Evolutionary conservation across 192 early-diverging fungal species (phyloP).

Genomic region (Coemansia reversa): DNA sequence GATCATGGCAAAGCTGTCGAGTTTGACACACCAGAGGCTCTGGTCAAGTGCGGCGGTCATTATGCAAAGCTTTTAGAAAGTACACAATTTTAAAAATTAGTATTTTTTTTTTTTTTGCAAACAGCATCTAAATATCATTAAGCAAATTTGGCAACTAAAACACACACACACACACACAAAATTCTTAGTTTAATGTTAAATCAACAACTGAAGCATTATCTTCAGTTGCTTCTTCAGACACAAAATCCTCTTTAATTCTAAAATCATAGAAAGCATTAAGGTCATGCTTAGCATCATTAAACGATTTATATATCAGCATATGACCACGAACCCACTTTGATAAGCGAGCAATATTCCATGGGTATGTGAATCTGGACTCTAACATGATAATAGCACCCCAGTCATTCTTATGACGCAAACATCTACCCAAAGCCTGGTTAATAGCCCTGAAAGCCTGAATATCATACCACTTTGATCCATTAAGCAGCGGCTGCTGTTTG

Average conservation of each 20-base stretch:
- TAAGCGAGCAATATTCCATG: conserved; percentile 26
- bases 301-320: conserved; percentile 14
- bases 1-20: conserved; percentile 68
- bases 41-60: conserved; percentile 31
- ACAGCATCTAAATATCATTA: conserved; percentile 3
- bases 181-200: background rate
- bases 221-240: background rate
- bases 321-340: conserved; percentile 55
- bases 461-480: conserved; percentile 57
- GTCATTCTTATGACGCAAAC: conserved; percentile 58
- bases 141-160: background rate
- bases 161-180: background rate
- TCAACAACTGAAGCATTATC: background rate
- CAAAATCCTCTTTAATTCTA: conserved; percentile 21
- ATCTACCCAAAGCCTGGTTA: conserved; percentile 63
- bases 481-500: conserved; percentile 18
- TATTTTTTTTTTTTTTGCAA: conserved; percentile 1
- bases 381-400: conserved; percentile 66
- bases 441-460: conserved; percentile 61
- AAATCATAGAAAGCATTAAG: conserved; percentile 26
- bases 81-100: conserved; percentile 13
- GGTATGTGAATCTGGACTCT: conserved; percentile 50
- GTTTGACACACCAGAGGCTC: conserved; percentile 61
- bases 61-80: conserved; percentile 19
- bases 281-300: conserved; percentile 22